Conservation (phyloP, 164 flowering plant species). For the Chimonanthus salicifolius region DNA sequence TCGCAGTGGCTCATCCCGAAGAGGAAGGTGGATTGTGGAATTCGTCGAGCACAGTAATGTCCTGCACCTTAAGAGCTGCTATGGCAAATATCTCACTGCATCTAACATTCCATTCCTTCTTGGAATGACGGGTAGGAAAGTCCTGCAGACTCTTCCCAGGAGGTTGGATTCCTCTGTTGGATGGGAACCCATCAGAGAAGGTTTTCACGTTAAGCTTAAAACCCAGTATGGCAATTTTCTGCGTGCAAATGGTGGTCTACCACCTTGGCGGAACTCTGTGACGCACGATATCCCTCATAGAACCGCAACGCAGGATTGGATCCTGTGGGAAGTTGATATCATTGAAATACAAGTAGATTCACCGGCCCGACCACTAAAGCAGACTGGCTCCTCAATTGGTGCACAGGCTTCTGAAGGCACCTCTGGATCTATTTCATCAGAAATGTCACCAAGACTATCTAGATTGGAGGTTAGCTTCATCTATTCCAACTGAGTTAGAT, state of each 20-base stretch:
- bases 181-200: slow-evolving; percentile 81
- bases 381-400: not conserved
- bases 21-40: slow-evolving; percentile 76
- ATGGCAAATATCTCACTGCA: slow-evolving; percentile 74
- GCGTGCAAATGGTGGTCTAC: slow-evolving; percentile 76
- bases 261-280: slow-evolving; percentile 83
- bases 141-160: slow-evolving; percentile 48
- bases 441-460: slow-evolving; percentile 22
- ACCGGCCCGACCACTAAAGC: not conserved
- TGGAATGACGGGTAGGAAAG: slow-evolving; percentile 81
- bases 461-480: slow-evolving; percentile 45
- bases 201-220: slow-evolving; percentile 45
- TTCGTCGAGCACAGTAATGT: slow-evolving; percentile 21
- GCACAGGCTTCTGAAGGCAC: not conserved
- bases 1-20: slow-evolving; percentile 54
- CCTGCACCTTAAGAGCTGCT: slow-evolving; percentile 71
- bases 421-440: slow-evolving; percentile 1
- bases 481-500: not conserved
- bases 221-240: slow-evolving; percentile 70
- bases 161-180: slow-evolving; percentile 68
- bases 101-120: slow-evolving; percentile 59
- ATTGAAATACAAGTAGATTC: slow-evolving; percentile 40
- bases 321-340: slow-evolving; percentile 68
- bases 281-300: slow-evolving; percentile 81
- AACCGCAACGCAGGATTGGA: slow-evolving; percentile 68